phyloP scores from a whole-genome alignment of 2,329 filamentous ascomycete species.

The Penicillium sp. region DNA sequence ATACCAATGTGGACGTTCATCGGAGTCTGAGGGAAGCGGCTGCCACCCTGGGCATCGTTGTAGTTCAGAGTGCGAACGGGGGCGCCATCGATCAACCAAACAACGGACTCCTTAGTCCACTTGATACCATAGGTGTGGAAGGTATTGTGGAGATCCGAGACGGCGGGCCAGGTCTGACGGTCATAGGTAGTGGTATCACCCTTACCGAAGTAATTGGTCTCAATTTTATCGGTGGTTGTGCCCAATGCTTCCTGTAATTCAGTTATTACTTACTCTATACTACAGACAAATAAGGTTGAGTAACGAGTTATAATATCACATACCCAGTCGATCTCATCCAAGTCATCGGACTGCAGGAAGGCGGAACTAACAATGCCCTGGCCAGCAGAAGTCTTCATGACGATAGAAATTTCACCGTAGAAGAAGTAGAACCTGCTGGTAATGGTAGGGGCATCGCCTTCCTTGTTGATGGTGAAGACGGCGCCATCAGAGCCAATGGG shows the following conservation, averaged over 20 bases:
- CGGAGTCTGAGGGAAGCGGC: slow-evolving; percentile 67
- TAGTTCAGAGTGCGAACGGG: slow-evolving; percentile 60
- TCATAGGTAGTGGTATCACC: slow-evolving; percentile 75
- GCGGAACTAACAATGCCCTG: slow-evolving; percentile 88
- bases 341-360: slow-evolving; percentile 84
- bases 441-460: slow-evolving; percentile 82
- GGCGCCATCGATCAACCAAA: slow-evolving; percentile 62
- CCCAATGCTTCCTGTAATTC: slow-evolving; percentile 37
- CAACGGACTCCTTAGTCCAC: slow-evolving; percentile 62
- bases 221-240: slow-evolving; percentile 42
- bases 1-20: slow-evolving; percentile 67
- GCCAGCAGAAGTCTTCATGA: slow-evolving; percentile 79
- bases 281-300: slow-evolving; percentile 33
- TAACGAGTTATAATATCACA: slow-evolving; percentile 63
- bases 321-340: slow-evolving; percentile 97
- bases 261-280: slow-evolving; percentile 52
- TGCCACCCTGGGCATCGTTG: slow-evolving; percentile 55
- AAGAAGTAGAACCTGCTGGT: slow-evolving; percentile 94
- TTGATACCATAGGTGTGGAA: slow-evolving; percentile 54
- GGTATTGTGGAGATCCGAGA: slow-evolving; percentile 53
- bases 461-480: slow-evolving; percentile 70
- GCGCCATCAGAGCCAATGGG: slow-evolving; percentile 68
- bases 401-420: slow-evolving; percentile 86
- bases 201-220: slow-evolving; percentile 97
- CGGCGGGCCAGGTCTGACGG: slow-evolving; percentile 72